Evolutionary conservation across 371 early-diverging fungal species (phyloP), one percentile per base, ranked within the genome.

Genomic region (Mucor sp.): DNA sequence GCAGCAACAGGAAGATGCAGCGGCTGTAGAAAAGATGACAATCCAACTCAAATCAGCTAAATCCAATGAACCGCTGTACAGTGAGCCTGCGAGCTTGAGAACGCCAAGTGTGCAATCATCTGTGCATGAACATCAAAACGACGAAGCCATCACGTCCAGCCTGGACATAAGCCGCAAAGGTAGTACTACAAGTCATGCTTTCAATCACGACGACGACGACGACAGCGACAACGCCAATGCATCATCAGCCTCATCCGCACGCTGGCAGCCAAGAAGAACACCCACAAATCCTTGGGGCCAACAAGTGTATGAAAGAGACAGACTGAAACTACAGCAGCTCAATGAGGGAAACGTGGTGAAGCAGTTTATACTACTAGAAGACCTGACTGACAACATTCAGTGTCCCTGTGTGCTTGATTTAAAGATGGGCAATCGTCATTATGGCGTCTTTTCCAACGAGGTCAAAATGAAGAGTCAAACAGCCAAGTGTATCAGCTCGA

Each of bases 401-500:
- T 85, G 85, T 15, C 97, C 97, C 0, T 96, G 96, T 66, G 93
- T 97, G 11, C 83, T 97, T 44, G 97, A 97, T 73, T 84, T 97
- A 62, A 97, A 97, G 70, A 97, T 97, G 96, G 97, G 97, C 21
- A 95, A 94, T 11, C 80, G 97, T 2, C 97, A 97, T 74, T 91
- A 95, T 67, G 94, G 97, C 1, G 88, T 97, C 60, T 84, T 91
- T 77, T 94, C 92, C 0, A 76, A 89, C 0, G 81, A 85, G 23
- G 86, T 85, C 43, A 97, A 97, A 74, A 80, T 89, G 44, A 71
- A 78, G 30, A 91, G 90, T 39, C 96, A 97, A 74, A 94, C 88
- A 58, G 74, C 81, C 53, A 97, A 96, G 75, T 95, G 95, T 67
- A 91, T 88, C 57, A 81, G 84, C 58, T 91, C 93, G 6, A 97